Base-by-base conservation (phyloP, 768 basidiomycete genomes). In the Mycena vulgaris region DNA sequence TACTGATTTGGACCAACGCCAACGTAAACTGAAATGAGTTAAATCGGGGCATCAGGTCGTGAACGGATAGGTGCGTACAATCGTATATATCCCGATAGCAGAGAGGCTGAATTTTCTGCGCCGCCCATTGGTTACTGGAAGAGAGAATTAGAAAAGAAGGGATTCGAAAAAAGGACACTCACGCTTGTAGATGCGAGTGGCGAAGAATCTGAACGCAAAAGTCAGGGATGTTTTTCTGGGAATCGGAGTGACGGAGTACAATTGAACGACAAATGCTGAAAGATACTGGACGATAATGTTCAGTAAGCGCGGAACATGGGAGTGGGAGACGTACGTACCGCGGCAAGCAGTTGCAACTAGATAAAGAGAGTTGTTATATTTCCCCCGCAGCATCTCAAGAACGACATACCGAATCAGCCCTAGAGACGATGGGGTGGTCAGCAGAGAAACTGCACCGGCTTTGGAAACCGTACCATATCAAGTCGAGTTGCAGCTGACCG, bases 361-460 rank as follows among this genome's bases (percentile, higher is more conserved):
- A 25, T 8, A n/a, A 23, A 7, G 11, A 21, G 28, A 49, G 28
- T 11, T 6, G 9, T 28, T n/a, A 23, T 23, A 23, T 23, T 9
- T 23, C 23, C 17, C 6, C 45, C 19, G 23, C 4, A 47, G 7
- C 45, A 47, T 47, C 45, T 6, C n/a, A 47, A 23, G 45, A 17
- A 25, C 5, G 17, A 47, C n/a, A 23, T 47, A 67, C 63, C 31
- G 68, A 63, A 51, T 69, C 68, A 17, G 23, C 61, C 68, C 68
- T 69, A 27, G 27, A 56, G 11, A 23, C 8, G 35, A 42, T 23
- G 23, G 10, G 31, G 17, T 37, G 52, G 42, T 9, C n/a, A 39
- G 17, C 39, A 39, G 39, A 63, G 42, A 31, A 42, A 40, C 28
- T 10, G 28, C 21, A 7, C 11, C 11, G 25, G 19, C 19, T 2